A percentile compares a stretch with the other conserved stretches of the same genome.
phyloP scores from a whole-genome alignment of 768 basidiomycete species.

The Collybia sp. region DNA sequence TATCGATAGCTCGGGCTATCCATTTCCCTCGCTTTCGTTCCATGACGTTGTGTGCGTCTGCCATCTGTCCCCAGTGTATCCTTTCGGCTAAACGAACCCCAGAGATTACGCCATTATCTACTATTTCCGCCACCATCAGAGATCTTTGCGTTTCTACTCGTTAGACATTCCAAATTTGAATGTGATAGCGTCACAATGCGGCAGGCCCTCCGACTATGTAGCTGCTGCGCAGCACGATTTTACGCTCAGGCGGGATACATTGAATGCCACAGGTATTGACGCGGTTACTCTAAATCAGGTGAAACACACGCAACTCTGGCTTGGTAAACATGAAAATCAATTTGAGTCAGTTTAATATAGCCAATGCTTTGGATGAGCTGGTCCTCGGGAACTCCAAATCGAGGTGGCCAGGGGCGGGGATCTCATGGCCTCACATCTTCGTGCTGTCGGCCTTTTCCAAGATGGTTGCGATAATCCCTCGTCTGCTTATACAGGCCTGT shows the following conservation, averaged over 20 bases:
- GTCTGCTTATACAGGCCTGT: conserved; percentile 8
- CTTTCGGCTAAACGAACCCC: not conserved
- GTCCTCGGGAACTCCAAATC: not conserved
- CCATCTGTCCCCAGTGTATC: conserved; percentile 1
- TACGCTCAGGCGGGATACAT: conserved; percentile 17
- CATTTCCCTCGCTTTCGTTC: conserved; percentile 6
- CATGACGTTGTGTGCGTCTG: conserved; percentile 9
- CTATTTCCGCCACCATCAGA: conserved; percentile 49
- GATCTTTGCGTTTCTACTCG: conserved; percentile 62
- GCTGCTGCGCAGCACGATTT: conserved; percentile 33
- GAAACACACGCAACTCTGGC: not conserved
- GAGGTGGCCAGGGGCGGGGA: not conserved
- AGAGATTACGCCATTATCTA: conserved; percentile 31
- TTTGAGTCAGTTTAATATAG: conserved; percentile 37
- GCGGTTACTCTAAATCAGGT: conserved; percentile 38
- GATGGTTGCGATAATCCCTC: conserved; percentile 3
- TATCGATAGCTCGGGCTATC: not conserved
- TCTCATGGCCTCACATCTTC: not conserved
- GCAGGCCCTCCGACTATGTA: conserved; percentile 16
- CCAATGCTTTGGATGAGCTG: conserved; percentile 18
- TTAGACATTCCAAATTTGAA: conserved; percentile 32
- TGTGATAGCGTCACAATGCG: conserved; percentile 9
- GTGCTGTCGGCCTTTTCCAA: not conserved
- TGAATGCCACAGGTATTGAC: conserved; percentile 24
- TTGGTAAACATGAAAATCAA: no score